Percentiles rank a stretch among this genome's conserved stretches.
These are phyloP conservation scores for Tulasnella calospora DNA, from an alignment of 768 basidiomycete species.

Conservation along the genomic window DNA sequence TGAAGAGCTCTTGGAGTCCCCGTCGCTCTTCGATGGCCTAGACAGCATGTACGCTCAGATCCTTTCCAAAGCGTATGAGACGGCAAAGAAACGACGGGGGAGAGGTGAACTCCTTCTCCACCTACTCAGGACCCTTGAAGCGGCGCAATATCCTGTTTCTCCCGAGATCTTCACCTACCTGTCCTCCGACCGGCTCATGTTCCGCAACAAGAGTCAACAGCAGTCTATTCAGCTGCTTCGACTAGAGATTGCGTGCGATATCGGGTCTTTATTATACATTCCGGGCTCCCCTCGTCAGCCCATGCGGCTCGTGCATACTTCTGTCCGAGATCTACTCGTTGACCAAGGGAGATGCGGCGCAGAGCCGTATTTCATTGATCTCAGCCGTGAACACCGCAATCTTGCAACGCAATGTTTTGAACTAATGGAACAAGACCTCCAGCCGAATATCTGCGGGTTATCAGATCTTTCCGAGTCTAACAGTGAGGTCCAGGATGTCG, in stretches of 20 bases:
- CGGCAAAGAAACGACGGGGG: background rate
- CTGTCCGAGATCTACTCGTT: background rate
- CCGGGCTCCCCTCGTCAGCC: background rate
- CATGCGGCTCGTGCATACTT: background rate
- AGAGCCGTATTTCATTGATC: background rate
- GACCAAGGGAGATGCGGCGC: background rate
- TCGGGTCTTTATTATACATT: background rate
- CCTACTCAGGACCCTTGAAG: background rate
- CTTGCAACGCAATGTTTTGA: background rate
- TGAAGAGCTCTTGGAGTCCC: background rate
- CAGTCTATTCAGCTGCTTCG: background rate
- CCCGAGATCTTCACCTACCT: background rate
- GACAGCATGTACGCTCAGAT: background rate
- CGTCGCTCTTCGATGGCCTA: background rate
- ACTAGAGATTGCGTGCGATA: background rate
- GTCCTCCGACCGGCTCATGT: background rate
- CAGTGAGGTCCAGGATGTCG: background rate
- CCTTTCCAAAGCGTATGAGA: background rate
- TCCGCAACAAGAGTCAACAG: background rate
- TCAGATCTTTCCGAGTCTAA: background rate
- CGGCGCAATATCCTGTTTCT: background rate
- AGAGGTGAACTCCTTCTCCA: background rate
- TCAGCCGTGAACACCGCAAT: background rate
- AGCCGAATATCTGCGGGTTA: background rate
- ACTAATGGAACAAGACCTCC: background rate